These are phyloP conservation scores for Leavenworthia alabamica DNA, from an alignment of 345 rosid species.

Conservation along the genomic window DNA sequence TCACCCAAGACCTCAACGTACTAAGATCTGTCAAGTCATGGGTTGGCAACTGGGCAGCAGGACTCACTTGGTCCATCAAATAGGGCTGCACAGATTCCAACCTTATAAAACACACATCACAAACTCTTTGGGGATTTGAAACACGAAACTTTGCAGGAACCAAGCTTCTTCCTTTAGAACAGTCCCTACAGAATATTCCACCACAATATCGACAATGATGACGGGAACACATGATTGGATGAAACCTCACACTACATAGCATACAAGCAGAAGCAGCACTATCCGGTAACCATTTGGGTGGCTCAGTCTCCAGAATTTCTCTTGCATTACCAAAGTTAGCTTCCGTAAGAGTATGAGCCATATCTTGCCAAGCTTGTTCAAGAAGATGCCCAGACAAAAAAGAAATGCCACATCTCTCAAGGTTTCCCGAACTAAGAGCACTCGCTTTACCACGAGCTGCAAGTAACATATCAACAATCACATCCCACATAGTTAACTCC, in stretches of 20 bases:
- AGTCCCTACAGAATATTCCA: slow-evolving; percentile 75
- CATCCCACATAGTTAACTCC: slow-evolving; percentile 97
- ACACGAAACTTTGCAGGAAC: slow-evolving; percentile 63
- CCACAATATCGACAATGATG: slow-evolving; percentile 98
- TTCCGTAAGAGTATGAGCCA: slow-evolving; percentile 82
- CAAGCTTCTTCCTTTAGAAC: slow-evolving; percentile 90
- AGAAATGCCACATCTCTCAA: slow-evolving; percentile 41
- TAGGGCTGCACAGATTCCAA: slow-evolving; percentile 81
- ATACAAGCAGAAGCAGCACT: slow-evolving; percentile 87
- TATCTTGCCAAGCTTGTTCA: slow-evolving; percentile 96
- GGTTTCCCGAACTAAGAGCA: slow-evolving; percentile 61
- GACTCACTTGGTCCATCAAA: slow-evolving; percentile 89
- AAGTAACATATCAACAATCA: slow-evolving; percentile 69
- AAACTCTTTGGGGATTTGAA: slow-evolving; percentile 75
- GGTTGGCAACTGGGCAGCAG: slow-evolving; percentile 82
- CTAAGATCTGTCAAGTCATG: slow-evolving; percentile 89
- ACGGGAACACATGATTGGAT: slow-evolving; percentile 90
- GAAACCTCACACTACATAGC: slow-evolving; percentile 79
- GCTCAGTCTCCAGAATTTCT: slow-evolving; percentile 78
- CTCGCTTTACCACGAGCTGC: slow-evolving; percentile 81
- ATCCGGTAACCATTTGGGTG: slow-evolving; percentile 88
- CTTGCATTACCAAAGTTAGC: slow-evolving; percentile 55
- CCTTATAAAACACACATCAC: slow-evolving; percentile 86
- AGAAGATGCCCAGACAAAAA: slow-evolving; percentile 63
- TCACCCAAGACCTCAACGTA: slow-evolving; percentile 94